Evolutionary conservation across 805 yeast species (phyloP), one percentile per base, ranked within the genome.

Genomic region (Debaryomyces castellii): DNA sequence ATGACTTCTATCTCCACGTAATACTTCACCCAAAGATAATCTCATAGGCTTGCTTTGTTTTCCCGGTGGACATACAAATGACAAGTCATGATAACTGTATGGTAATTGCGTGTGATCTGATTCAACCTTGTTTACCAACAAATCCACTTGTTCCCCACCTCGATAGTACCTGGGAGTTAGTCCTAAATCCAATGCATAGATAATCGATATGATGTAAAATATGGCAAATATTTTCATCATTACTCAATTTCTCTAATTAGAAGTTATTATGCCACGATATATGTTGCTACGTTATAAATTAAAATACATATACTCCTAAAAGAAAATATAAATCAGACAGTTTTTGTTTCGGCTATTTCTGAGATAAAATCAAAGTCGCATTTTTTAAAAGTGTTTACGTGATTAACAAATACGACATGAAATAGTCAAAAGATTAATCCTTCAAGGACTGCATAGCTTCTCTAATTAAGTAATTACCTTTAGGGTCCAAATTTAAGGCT

Each of bases 401-500:
- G 34, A 16, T 11, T 30, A 30, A 14, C 24, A 23, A 22, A 22
- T 22, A 22, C n/a, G n/a, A n/a, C 5, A 22, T 5, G 24, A 8
- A 16, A 7, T 30, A 25, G 6, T 7, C 12, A 9, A 30, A 7
- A 30, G 44, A 49, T 40, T 56, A 55, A 17, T 65, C 64, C 45
- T 70, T 71, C 24, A 72, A 53, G 20, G 68, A 56, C 56, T 88
- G 96, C 67, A 91, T 74, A 0, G 96, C 96, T 48, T 88, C 96
- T 51, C 87, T 78, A 14, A 91, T 87, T 46, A 90, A 71, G 60
- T 88, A 95, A 40, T 86, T 81, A 0, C 96, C 96, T 60, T 90
- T 89, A 5, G 98, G 97, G 64, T 92, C 98, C 51, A 92, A 73
- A 58, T 89, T 88, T 66, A 89, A 73, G 0, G 99, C 97, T 37